These are phyloP conservation scores for Agrocybe praecox DNA, from an alignment of 768 basidiomycete genomes.

Conservation along the genomic window DNA sequence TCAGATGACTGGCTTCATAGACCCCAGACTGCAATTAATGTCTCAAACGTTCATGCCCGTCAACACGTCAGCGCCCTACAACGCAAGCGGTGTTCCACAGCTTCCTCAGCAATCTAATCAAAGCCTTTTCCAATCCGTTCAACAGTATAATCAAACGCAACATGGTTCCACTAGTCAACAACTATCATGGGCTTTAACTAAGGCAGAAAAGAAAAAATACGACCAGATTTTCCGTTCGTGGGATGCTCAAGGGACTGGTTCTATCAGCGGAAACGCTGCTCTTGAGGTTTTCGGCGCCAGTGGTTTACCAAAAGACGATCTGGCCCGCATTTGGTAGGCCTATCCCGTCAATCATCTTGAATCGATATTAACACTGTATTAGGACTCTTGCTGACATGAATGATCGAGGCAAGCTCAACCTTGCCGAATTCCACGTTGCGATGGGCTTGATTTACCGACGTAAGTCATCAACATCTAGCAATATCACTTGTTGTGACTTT, in stretches of 20 bases:
- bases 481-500: constrained; percentile 2
- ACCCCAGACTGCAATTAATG: constrained; percentile 89
- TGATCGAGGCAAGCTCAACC: constrained; percentile 92
- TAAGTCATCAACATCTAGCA: constrained; percentile 43
- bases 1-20: constrained; percentile 79
- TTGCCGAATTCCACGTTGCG: constrained; percentile 96
- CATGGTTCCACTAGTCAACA: constrained; percentile 66
- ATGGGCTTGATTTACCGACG: constrained; percentile 98
- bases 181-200: constrained; percentile 85
- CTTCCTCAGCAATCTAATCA: constrained; percentile 56
- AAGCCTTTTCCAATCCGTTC: constrained; percentile 82
- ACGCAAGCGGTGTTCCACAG: constrained; percentile 62
- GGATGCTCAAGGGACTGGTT: constrained; percentile 81
- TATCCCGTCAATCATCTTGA: neutral
- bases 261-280: constrained; percentile 84
- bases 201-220: constrained; percentile 94
- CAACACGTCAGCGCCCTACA: constrained; percentile 61
- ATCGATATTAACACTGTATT: constrained; percentile 5
- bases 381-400: constrained; percentile 94
- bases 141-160: constrained; percentile 81
- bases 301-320: constrained; percentile 84
- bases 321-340: constrained; percentile 90
- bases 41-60: constrained; percentile 90
- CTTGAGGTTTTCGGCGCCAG: constrained; percentile 94
- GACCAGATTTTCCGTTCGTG: constrained; percentile 97